Evolutionary conservation across 2,329 filamentous ascomycete genomes (phyloP), one percentile per base, ranked within the genome.

Genomic region (Decorospora gaudefroyi): DNA sequence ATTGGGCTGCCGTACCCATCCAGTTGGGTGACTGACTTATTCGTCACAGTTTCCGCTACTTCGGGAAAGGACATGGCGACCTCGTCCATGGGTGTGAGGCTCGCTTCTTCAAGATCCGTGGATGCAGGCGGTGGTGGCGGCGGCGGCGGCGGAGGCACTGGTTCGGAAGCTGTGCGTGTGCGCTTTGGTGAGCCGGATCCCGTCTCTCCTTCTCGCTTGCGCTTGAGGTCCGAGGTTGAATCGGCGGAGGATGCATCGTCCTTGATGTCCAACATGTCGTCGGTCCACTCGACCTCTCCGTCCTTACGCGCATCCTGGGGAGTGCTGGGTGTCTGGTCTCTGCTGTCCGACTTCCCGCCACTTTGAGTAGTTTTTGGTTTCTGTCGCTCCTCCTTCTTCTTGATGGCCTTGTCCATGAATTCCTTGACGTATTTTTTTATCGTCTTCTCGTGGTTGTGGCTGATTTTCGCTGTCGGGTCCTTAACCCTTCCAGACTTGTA

Each of bases 401-500:
- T 77, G 2, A 92, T 84, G 0, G 90, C 91, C 64, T 90, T 91
- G 48, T 95, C 88, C 63, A 96, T 86, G 69, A 86, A 97, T 36
- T 90, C 85, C 51, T 87, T 86, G 45, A 91, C 90, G 64, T 87
- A 90, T 44, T 82, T 85, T 72, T 89, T 95, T 46, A 96, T 82
- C 53, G 90, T 89, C 65, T 85, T 86, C 59, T 86, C 81, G 61
- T 93, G 88, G 65, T 89, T 91, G 23, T 87, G 81, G 18, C 80
- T 81, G 53, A 96, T 85, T 34, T 81, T 82, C 16, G 64, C 64
- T 6, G 83, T 88, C 0, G 90, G 92, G 62, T 96, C 86, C 31
- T 83, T 80, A 7, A 96, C 90, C n/a, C 90, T 85, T 33, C 84
- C 83, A 63, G 92, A 87, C 69, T 95, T 95, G 74, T 88, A 96